Evolutionary conservation across 108 stramenopile genomes (phyloP).

Genomic region (Nitzschia putrida): DNA sequence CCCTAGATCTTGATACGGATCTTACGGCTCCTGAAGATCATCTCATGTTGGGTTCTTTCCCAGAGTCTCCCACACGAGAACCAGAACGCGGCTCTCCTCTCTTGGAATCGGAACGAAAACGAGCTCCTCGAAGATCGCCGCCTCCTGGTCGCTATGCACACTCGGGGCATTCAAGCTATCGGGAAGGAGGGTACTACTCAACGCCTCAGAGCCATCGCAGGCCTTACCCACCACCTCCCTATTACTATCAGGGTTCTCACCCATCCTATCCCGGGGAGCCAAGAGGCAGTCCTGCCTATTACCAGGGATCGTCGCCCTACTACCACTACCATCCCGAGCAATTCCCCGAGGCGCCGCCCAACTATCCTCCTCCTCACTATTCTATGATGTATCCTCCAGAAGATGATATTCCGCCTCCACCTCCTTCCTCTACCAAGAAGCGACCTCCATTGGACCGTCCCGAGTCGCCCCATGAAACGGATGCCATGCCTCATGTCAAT

Average conservation of each 20-base stretch:
- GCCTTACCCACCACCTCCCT: conserved; percentile 1
- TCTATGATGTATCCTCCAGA: conserved; percentile 13
- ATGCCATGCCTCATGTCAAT: neutral
- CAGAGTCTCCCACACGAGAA: conserved; percentile 16
- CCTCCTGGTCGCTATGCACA: conserved; percentile 14
- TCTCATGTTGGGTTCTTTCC: conserved; percentile 27
- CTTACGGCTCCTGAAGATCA: conserved; percentile 26
- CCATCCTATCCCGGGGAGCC: conserved; percentile 5
- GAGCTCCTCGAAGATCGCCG: conserved; percentile 7
- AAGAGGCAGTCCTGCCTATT: conserved; percentile 15
- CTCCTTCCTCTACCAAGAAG: conserved; percentile 28
- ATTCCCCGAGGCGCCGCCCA: neutral
- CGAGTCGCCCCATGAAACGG: neutral
- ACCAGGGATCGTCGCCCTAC: conserved; percentile 31
- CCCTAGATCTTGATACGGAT: conserved; percentile 28
- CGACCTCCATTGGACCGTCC: neutral
- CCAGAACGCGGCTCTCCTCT: conserved; percentile 8
- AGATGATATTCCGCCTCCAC: conserved; percentile 28
- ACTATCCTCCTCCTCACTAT: conserved; percentile 4
- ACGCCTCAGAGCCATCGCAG: neutral
- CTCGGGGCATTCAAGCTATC: conserved; percentile 3
- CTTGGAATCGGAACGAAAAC: conserved; percentile 9
- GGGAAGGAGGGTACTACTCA: neutral
- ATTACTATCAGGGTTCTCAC: conserved; percentile 4
- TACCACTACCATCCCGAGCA: conserved; percentile 24